These are phyloP conservation scores for Alloteropsis semialata DNA, from an alignment of 176 grass and related monocot genomes.

Conservation along the genomic window DNA sequence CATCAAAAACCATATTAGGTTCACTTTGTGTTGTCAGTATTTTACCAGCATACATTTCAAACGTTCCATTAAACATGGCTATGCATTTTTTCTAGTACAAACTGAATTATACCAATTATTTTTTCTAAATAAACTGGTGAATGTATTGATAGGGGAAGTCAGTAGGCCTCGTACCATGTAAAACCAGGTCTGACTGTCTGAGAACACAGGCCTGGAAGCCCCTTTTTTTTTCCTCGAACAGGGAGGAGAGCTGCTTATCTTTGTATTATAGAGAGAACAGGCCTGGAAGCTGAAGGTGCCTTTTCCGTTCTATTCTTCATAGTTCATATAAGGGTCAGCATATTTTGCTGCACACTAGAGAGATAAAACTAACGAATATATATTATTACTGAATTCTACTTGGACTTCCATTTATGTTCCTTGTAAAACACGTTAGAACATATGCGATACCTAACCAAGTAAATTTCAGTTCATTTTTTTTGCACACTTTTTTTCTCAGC, in stretches of 20 bases:
- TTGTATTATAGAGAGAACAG: too few relatives aligned
- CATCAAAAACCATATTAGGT: background rate
- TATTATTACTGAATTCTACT: background rate
- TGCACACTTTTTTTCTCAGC: background rate
- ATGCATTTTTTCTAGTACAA: background rate
- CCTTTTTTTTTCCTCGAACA: too few relatives aligned
- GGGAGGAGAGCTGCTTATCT: too few relatives aligned
- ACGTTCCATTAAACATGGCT: background rate
- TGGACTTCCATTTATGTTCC: background rate
- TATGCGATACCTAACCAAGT: background rate
- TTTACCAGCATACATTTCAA: background rate
- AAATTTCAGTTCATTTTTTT: background rate
- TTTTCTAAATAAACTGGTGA: background rate
- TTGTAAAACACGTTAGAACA: background rate
- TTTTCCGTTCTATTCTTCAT: background rate
- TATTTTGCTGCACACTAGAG: background rate
- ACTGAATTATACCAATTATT: background rate
- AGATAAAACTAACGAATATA: background rate
- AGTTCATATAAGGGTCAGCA: background rate
- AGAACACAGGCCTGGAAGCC: background rate
- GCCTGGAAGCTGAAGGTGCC: background rate
- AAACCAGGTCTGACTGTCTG: background rate
- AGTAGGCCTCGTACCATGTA: background rate
- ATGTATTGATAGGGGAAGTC: background rate
- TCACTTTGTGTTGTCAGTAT: constrained; percentile 4